Evolutionary conservation across 2,329 filamentous ascomycete genomes (phyloP).

Genomic region (Penicillium occitanis): DNA sequence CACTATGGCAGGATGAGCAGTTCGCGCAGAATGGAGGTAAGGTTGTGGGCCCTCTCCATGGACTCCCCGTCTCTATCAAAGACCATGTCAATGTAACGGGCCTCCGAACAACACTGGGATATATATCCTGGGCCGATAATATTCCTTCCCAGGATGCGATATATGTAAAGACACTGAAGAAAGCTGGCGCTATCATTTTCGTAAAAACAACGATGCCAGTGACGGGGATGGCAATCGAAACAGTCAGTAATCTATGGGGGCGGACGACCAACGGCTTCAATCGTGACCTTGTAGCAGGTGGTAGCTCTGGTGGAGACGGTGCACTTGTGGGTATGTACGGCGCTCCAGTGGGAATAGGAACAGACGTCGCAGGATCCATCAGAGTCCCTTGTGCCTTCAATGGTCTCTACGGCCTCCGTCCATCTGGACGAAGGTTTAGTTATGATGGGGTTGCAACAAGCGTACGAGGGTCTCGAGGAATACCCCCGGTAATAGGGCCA

Average conservation of each 20-base stretch:
- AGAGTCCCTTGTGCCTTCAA: constrained; percentile 37
- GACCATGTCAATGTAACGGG: constrained; percentile 30
- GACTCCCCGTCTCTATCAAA: constrained; percentile 46
- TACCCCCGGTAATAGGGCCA: no score
- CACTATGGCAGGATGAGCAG: constrained; percentile 38
- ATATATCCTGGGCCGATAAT: neutral
- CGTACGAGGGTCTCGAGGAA: no score
- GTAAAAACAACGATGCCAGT: constrained; percentile 57
- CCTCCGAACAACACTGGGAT: neutral
- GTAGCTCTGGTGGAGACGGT: constrained; percentile 38
- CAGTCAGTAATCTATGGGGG: constrained; percentile 35
- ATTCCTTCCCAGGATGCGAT: neutral
- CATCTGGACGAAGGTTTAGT: constrained; percentile 16
- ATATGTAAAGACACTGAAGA: neutral
- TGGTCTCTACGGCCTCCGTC: constrained; percentile 39
- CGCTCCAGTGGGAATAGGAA: constrained; percentile 32
- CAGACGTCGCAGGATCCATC: constrained; percentile 34
- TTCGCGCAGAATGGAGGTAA: constrained; percentile 27
- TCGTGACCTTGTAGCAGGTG: constrained; percentile 28
- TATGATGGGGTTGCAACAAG: no score
- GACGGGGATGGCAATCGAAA: constrained; percentile 61
- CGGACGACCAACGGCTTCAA: constrained; percentile 30
- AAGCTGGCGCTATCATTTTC: constrained; percentile 44
- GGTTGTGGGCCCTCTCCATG: constrained; percentile 40
- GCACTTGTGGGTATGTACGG: constrained; percentile 36